Evolutionary conservation across 2,329 filamentous ascomycete genomes (phyloP).

Genomic region (Colletotrichum sidae): DNA sequence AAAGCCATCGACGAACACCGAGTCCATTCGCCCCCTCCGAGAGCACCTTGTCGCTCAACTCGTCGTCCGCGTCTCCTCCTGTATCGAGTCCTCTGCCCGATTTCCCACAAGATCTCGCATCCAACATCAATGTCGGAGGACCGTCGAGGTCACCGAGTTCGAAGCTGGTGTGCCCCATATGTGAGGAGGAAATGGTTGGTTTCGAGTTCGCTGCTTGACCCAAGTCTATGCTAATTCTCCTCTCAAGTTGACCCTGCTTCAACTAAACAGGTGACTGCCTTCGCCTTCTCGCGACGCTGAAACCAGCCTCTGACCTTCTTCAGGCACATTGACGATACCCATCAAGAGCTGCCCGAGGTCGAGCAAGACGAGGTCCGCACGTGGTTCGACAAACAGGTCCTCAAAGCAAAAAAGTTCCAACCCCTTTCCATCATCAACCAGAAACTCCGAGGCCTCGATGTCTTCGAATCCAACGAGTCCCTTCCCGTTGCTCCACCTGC

Average conservation of each 20-base stretch:
- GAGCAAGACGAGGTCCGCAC: constrained; percentile 96
- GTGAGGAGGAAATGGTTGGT: constrained; percentile 94
- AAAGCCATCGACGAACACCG: constrained; percentile 54
- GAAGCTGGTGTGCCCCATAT: constrained; percentile 93
- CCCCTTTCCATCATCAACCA: constrained; percentile 92
- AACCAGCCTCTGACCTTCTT: constrained; percentile 26
- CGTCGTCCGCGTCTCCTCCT: constrained; percentile 73
- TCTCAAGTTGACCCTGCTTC: constrained; percentile 83
- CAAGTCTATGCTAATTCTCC: constrained; percentile 35
- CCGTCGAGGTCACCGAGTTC: constrained; percentile 69
- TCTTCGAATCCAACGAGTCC: constrained; percentile 92
- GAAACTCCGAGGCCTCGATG: constrained; percentile 90
- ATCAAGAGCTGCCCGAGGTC: constrained; percentile 88
- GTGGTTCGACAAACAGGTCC: constrained; percentile 95
- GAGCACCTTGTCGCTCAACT: constrained; percentile 83
- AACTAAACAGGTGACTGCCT: constrained; percentile 77
- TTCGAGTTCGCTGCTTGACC: background rate
- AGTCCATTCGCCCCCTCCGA: constrained; percentile 68
- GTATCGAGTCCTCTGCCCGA: constrained; percentile 73
- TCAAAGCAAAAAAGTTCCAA: constrained; percentile 93
- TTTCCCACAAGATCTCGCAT: constrained; percentile 81
- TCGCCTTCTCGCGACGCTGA: constrained; percentile 10
- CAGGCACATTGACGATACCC: constrained; percentile 82
- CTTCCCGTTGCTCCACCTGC: constrained; percentile 44
- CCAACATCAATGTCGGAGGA: constrained; percentile 78